These are phyloP conservation scores for Botryotinia narcissicola DNA, from an alignment of 2,329 filamentous ascomycete genomes.

Conservation along the genomic window DNA sequence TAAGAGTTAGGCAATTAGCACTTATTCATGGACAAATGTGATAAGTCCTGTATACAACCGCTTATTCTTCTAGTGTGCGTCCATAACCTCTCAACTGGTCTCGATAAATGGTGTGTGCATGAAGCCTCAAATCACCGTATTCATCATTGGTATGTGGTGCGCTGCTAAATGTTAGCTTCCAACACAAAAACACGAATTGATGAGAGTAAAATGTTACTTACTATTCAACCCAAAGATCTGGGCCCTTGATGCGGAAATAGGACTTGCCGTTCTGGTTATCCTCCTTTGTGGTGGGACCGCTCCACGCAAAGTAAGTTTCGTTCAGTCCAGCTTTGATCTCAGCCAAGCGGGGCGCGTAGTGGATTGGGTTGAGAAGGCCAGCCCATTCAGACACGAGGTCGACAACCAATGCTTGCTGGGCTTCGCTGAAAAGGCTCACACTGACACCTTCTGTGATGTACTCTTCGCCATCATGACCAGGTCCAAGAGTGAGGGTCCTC, in stretches of 20 bases:
- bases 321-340: neutral
- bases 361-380: neutral
- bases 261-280: neutral
- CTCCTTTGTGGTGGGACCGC: neutral
- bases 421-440: neutral
- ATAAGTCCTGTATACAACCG: neutral
- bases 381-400: neutral
- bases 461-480: neutral
- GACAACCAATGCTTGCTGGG: neutral
- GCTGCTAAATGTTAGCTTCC: neutral
- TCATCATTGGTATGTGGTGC: neutral
- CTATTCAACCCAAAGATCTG: neutral
- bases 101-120: neutral
- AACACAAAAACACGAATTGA: neutral
- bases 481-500: neutral
- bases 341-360: neutral
- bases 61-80: neutral
- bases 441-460: neutral
- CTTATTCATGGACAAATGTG: too few relatives aligned
- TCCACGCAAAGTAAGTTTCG: neutral
- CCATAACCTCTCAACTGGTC: neutral
- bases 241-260: neutral
- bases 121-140: neutral
- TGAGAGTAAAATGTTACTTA: neutral
- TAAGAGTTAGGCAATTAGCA: too few relatives aligned